Base-by-base conservation (phyloP, 106 monocot genomes). In the Alisma plantagoaquatica region DNA sequence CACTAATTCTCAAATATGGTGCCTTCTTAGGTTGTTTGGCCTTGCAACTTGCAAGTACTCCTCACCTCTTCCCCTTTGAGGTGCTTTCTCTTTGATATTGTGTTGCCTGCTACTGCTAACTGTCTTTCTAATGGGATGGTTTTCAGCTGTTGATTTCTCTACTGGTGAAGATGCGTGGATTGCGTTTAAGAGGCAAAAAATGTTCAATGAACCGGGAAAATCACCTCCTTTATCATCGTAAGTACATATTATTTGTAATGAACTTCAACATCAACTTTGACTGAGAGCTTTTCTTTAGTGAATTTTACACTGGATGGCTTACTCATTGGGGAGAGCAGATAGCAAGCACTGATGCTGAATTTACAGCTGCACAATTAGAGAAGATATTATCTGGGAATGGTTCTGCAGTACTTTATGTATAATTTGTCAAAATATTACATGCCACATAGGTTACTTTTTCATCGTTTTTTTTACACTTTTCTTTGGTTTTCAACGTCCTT, bases 281-380 rank as follows among this genome's bases (percentile, higher is more conserved):
- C n/a, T n/a, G n/a, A n/a, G n/a, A n/a, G n/a, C n/a, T n/a, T 10
- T 61, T 67, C 59, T 48, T 27, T 68, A 98, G 96, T 43, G 96
- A 98, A 69, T 98, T 98, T 68, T 98, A 98, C 63, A 98, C 96
- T 19, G 96, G 96, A 45, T 98, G 96, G 96, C 81, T 98, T 30
- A 98, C 96, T 44, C 96, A 98, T 57, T 98, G 96, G 96, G 78
- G 89, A 27, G 96, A 98, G 48, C 57, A 51, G 10, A 71, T 66
- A 69, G 81, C 82, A 72, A 49, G 60, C 26, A 98, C 96, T 55
- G 73, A 73, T 79, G 78, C 89, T 46, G 47, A 27, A 17, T 51
- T 23, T 38, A 81, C 81, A 30, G 89, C 96, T 57, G 41, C 38
- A 54, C 77, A 72, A 26, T 57, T 96, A n/a, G 21, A 82, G 45